Evolutionary conservation across 768 basidiomycete species (phyloP).

Genomic region (Cystobasidiopsis lactophilus): DNA sequence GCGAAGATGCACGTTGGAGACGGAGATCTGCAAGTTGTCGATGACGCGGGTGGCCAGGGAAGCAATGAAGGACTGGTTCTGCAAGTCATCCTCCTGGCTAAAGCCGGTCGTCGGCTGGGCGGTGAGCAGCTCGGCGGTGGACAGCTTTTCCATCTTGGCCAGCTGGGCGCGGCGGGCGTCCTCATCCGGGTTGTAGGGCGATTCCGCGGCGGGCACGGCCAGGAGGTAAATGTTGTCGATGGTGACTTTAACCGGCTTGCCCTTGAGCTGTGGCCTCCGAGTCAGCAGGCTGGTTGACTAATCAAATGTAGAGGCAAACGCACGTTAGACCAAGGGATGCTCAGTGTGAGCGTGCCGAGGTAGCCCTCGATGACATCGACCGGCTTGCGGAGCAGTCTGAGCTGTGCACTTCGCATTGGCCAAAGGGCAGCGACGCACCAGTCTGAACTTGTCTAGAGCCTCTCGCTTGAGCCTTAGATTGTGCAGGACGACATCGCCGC

Average conservation of each 20-base stretch:
- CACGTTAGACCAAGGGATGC: constrained; percentile 45
- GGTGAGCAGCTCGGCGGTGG: constrained; percentile 55
- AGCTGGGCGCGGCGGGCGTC: constrained; percentile 63
- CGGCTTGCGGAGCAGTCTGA: too few species aligned
- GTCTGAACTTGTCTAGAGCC: constrained; percentile 77
- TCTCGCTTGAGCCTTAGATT: constrained; percentile 76
- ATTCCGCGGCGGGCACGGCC: constrained; percentile 47
- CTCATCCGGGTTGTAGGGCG: constrained; percentile 46
- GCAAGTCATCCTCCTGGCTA: constrained; percentile 31
- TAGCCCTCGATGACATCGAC: constrained; percentile 86
- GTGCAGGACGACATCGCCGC: constrained; percentile 35
- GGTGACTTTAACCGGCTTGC: constrained; percentile 69
- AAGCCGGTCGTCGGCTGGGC: constrained; percentile 13
- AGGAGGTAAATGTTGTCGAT: constrained; percentile 90
- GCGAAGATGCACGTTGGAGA: constrained; percentile 66
- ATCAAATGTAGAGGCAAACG: too few species aligned
- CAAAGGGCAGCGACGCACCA: too few species aligned
- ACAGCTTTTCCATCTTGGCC: constrained; percentile 66
- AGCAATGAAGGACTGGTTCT: constrained; percentile 62
- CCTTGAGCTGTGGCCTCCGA: constrained; percentile 26
- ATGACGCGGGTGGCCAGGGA: constrained; percentile 71
- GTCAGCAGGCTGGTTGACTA: too few species aligned
- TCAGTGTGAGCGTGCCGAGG: constrained; percentile 64
- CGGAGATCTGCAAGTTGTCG: constrained; percentile 76
- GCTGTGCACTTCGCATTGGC: too few species aligned